Evolutionary conservation across 148 eudicot genomes (phyloP), one percentile per base, ranked within the genome.

Genomic region (Fallopia convolvulus): DNA sequence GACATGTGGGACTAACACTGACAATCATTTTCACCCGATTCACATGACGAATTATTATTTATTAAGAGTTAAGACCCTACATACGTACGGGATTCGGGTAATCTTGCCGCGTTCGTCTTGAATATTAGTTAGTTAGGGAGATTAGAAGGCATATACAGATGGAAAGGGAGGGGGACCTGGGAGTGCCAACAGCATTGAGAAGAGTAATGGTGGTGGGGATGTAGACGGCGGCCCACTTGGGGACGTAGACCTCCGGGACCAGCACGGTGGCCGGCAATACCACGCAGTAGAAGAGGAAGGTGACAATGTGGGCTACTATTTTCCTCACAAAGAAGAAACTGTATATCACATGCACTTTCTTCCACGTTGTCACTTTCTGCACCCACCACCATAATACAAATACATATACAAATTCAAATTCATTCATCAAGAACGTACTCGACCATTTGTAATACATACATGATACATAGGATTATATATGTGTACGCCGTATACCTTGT

Each of bases 261-360:
- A 93, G 79, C 11, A 90, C 90, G 3, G 94, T 91, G 41, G 89
- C 84, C 0, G 98, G 98, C 75, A 93, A 26, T 6, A 93, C 82
- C 0, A 93, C 80, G 40, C 98, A 93, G 79, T 93, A 91, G 77
- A 91, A 90, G 76, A 87, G 72, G 80, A 93, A 93, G 5, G 95
- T 91, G 77, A 90, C 93, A 11, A 90, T 20, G 71, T 90, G 93
- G 18, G 92, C 97, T 0, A 91, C 85, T 26, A 93, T 85, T 79
- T 93, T 93, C 72, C 97, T 78, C 0, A 93, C 92, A 36, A 90
- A 87, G 91, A 93, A 93, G 90, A 91, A 93, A 79, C 90, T 93
- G 84, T 93, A 93, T 33, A 93, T 84, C 83, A 93, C 84, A 75
- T 93, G 89, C 14, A 90, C 70, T 83, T 93, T 93, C 89, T 91